Conservation (phyloP, 805 yeast species). For the Wickerhamiella musiphila region DNA sequence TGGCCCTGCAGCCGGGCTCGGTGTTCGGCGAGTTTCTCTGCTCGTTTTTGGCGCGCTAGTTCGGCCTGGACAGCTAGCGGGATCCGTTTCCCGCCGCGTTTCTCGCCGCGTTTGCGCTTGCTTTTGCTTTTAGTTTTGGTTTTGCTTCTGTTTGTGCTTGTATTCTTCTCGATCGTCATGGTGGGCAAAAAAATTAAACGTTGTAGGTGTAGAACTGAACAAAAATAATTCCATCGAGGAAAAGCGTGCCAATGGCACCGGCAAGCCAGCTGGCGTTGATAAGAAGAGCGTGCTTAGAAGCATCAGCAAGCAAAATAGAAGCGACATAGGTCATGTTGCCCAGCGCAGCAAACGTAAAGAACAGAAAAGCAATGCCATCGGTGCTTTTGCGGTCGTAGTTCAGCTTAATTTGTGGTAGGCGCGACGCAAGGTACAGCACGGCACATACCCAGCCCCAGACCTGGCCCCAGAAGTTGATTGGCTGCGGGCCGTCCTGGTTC, state of each 20-base stretch:
- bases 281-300: slow-evolving; percentile 48
- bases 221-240: slow-evolving; percentile 69
- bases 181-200: too few relatives aligned
- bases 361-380: slow-evolving; percentile 86
- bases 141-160: too few relatives aligned
- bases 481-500: slow-evolving; percentile 28
- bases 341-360: slow-evolving; percentile 84
- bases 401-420: slow-evolving; percentile 79
- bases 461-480: slow-evolving; percentile 62
- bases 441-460: slow-evolving; percentile 55
- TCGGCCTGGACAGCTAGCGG: too few relatives aligned
- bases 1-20: too few relatives aligned
- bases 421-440: slow-evolving; percentile 48
- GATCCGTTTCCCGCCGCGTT: too few relatives aligned
- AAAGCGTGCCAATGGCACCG: slow-evolving; percentile 77
- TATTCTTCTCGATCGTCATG: too few relatives aligned
- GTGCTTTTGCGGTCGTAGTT: slow-evolving; percentile 79
- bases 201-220: slow-evolving; percentile 71
- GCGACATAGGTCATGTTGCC: slow-evolving; percentile 86
- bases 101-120: too few relatives aligned
- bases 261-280: slow-evolving; percentile 86
- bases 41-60: too few relatives aligned
- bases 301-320: slow-evolving; percentile 54
- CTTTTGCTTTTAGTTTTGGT: too few relatives aligned
- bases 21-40: too few relatives aligned